phyloP scores from a whole-genome alignment of 1,139 yeast genomes.

The Pichia sp. region DNA sequence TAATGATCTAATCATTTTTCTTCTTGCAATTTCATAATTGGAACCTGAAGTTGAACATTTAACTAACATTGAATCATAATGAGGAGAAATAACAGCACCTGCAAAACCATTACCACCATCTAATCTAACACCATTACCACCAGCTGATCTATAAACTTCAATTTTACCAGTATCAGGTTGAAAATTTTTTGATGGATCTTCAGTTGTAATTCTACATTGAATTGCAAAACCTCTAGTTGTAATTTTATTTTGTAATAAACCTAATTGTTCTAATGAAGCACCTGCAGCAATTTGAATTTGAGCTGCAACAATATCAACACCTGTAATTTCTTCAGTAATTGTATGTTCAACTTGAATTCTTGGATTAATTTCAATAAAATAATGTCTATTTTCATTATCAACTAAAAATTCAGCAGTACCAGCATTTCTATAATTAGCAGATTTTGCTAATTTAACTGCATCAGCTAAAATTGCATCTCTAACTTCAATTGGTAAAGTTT shows the following conservation, averaged over 20 bases:
- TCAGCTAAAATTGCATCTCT: slow-evolving; percentile 90
- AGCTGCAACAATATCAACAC: slow-evolving; percentile 96
- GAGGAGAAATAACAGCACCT: slow-evolving; percentile 97
- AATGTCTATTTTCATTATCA: slow-evolving; percentile 89
- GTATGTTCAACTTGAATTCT: slow-evolving; percentile 99
- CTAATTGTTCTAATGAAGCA: slow-evolving; percentile 85
- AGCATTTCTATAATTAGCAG: slow-evolving; percentile 90
- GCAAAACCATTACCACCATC: slow-evolving; percentile 99
- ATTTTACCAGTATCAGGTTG: slow-evolving; percentile 99
- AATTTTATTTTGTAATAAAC: slow-evolving; percentile 87
- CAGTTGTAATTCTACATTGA: slow-evolving; percentile 98
- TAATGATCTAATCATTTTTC: slow-evolving; percentile 94
- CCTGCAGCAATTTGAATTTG: slow-evolving; percentile 99
- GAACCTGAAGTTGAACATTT: slow-evolving; percentile 96
- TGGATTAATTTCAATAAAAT: slow-evolving; percentile 97
- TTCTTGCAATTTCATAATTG: slow-evolving; percentile 90
- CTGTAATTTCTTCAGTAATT: slow-evolving; percentile 97
- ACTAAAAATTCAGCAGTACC: slow-evolving; percentile 98
- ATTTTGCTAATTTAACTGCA: slow-evolving; percentile 85
- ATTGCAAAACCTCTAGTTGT: slow-evolving; percentile 97
- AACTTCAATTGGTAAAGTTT: slow-evolving; percentile 71
- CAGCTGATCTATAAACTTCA: slow-evolving; percentile 96
- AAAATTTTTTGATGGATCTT: slow-evolving; percentile 93
- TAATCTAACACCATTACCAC: slow-evolving; percentile 98
- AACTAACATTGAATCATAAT: slow-evolving; percentile 97